Percentiles rank a stretch among this genome's conserved stretches.
Evolutionary conservation across 73 alveolate genomes (phyloP).

Genomic region (Paramecium tetraurelia): DNA sequence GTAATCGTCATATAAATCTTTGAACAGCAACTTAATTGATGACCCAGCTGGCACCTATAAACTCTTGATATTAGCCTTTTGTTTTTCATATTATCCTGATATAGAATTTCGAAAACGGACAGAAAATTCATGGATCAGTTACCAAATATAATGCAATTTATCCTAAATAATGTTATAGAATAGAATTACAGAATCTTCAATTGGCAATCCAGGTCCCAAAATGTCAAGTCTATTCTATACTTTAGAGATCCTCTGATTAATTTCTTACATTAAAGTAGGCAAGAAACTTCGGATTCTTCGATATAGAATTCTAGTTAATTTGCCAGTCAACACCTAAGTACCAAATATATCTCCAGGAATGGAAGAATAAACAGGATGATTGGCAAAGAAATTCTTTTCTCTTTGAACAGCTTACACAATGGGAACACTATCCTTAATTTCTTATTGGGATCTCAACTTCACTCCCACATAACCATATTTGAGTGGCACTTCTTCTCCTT

Average conservation of each 20-base stretch:
- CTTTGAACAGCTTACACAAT: conserved; percentile 70
- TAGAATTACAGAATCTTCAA: conserved; percentile 66
- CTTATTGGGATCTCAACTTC: conserved; percentile 76
- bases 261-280: conserved; percentile 68
- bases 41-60: conserved; percentile 64
- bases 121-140: conserved; percentile 70
- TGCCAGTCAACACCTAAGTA: conserved; percentile 66
- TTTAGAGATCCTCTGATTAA: conserved; percentile 64
- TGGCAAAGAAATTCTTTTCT: conserved; percentile 70
- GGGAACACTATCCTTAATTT: conserved; percentile 69
- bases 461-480: conserved; percentile 83
- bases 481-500: conserved; percentile 77
- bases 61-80: background rate
- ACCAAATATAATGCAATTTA: conserved; percentile 91
- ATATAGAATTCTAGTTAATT: conserved; percentile 66
- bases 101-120: conserved; percentile 71
- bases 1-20: conserved; percentile 67
- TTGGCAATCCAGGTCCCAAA: conserved; percentile 69
- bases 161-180: background rate
- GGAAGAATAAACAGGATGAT: conserved; percentile 75
- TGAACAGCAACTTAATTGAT: conserved; percentile 63
- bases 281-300: conserved; percentile 57
- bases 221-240: conserved; percentile 50
- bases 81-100: conserved; percentile 75
- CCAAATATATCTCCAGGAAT: conserved; percentile 73